These are phyloP conservation scores for Corinectria fuckeliana DNA, from an alignment of 2,329 filamentous ascomycete genomes.

Conservation along the genomic window DNA sequence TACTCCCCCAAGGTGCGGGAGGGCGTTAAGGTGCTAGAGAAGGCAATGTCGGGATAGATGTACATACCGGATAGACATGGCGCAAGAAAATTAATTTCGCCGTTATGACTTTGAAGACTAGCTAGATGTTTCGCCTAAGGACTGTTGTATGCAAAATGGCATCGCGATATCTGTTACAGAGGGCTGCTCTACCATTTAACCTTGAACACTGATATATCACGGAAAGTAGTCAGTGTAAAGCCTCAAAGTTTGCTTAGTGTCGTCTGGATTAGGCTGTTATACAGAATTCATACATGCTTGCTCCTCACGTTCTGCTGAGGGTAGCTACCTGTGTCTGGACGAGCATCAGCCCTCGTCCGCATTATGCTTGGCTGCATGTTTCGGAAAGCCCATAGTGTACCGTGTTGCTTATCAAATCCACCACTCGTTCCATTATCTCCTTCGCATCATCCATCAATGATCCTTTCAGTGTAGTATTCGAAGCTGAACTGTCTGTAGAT, in stretches of 20 bases:
- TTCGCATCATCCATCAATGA: background rate
- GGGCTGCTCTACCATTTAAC: too few species aligned
- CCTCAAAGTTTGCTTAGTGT: background rate
- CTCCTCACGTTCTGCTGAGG: background rate
- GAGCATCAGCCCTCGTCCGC: background rate
- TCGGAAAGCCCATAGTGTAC: background rate
- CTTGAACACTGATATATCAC: background rate
- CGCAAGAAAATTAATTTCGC: background rate
- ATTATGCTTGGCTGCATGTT: background rate
- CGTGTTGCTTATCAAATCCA: background rate
- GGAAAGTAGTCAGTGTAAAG: background rate
- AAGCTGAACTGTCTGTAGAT: background rate
- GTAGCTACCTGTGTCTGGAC: background rate
- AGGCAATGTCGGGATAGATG: slow-evolving; percentile 57
- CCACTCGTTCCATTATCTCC: background rate
- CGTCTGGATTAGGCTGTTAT: background rate
- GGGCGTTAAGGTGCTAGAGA: slow-evolving; percentile 72
- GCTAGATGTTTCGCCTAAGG: background rate
- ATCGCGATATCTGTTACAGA: too few species aligned
- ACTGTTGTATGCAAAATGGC: too few species aligned
- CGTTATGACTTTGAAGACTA: background rate
- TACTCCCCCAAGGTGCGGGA: slow-evolving; percentile 88
- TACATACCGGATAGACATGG: background rate
- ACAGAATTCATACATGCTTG: background rate
- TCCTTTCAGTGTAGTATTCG: background rate